Evolutionary conservation across 257 asterid species (phyloP).

Genomic region (Solanum etuberosum): DNA sequence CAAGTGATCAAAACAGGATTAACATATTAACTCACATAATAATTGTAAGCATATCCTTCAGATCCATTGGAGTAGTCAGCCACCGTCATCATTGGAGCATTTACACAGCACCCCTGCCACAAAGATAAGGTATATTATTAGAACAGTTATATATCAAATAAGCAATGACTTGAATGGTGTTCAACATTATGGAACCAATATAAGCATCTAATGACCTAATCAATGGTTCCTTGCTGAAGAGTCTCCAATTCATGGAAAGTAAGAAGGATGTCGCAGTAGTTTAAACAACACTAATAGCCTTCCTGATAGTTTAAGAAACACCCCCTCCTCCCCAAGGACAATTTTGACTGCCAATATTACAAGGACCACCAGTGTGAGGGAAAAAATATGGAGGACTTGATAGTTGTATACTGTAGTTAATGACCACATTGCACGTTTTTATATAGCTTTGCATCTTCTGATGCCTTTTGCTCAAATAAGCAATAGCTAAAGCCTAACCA

Average conservation of each 20-base stretch:
- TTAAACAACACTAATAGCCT: not conserved
- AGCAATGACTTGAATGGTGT: not conserved
- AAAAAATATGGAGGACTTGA: not conserved
- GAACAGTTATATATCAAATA: not conserved
- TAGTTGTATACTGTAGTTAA: not conserved
- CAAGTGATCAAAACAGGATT: not conserved
- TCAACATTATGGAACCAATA: not conserved
- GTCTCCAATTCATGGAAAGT: not conserved
- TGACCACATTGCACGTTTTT: not conserved
- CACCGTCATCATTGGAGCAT: conserved; percentile 98
- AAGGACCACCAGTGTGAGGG: not conserved
- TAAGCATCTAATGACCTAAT: not conserved
- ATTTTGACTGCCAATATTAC: not conserved
- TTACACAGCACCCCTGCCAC: conserved; percentile 83
- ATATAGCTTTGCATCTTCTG: not conserved
- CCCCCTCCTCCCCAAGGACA: not conserved
- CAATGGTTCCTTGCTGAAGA: not conserved
- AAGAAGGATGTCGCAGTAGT: not conserved
- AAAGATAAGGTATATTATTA: not conserved
- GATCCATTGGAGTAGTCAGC: conserved; percentile 97
- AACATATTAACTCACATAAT: conserved; percentile 45
- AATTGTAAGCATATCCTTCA: conserved; percentile 81
- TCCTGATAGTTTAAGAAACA: not conserved
- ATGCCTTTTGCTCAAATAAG: not conserved
- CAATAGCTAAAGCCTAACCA: not conserved